Percentiles rank a stretch among this genome's conserved stretches.
These are phyloP conservation scores for Trichosporon faecale DNA, from an alignment of 1,284 basidiomycete species.

Conservation along the genomic window DNA sequence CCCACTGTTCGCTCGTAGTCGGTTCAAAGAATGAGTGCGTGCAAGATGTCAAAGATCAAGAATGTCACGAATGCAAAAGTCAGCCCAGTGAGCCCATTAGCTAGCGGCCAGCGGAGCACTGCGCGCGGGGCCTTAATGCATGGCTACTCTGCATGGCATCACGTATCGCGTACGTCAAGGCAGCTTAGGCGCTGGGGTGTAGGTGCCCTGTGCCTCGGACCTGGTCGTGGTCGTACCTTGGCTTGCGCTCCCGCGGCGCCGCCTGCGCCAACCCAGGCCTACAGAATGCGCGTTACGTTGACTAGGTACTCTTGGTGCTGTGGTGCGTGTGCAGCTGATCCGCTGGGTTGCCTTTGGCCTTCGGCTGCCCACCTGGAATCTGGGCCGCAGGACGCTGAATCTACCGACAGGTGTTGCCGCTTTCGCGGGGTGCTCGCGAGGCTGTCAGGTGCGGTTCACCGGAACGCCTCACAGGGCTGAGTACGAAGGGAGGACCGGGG, in stretches of 20 bases:
- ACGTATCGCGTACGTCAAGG: conserved; percentile 1
- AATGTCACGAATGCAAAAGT: background rate
- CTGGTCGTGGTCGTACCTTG: background rate
- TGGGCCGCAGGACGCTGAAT: background rate
- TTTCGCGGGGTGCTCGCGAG: background rate
- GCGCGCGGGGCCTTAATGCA: conserved; percentile 3
- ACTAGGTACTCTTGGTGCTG: background rate
- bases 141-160: background rate
- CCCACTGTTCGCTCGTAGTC: background rate
- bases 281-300: conserved; percentile 1
- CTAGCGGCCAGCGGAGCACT: background rate
- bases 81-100: background rate
- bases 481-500: background rate
- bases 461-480: background rate
- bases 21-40: background rate
- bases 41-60: background rate
- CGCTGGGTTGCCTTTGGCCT: no score
- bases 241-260: background rate
- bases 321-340: background rate
- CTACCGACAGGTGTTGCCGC: background rate
- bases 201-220: background rate
- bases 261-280: background rate
- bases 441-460: background rate
- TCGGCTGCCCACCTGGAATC: background rate
- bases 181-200: background rate